Evolutionary conservation across 306 rosid species (phyloP), one percentile per base, ranked within the genome.

Genomic region (Senna siamea): DNA sequence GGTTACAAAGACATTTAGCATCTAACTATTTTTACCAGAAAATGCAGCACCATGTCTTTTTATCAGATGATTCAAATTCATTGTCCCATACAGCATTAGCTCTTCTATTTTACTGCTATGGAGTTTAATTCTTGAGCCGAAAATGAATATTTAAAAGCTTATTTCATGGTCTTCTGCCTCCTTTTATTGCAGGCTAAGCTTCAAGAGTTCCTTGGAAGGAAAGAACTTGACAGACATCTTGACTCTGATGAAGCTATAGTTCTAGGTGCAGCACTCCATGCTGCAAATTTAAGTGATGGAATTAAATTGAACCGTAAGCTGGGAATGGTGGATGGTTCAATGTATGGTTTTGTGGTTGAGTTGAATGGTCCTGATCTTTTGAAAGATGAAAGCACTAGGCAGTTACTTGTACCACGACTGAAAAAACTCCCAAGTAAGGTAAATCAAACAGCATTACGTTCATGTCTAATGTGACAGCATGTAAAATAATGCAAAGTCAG

Each of bases 211-310:
- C 89, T 94, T 73, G 97, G 99, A 74, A 85, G 93, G 87, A 89
- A 88, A 68, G 90, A 92, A 80, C 84, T 94, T 80, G 99, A 89
- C 76, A 89, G 86, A 86, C 99, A 94, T 88, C 94, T 94, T 76
- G 99, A 94, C 79, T 92, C 99, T 30, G 99, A 94, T 85, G 99
- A 94, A 82, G 99, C 99, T 67, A 86, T 83, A 59, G 97, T 90
- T 75, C 97, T 94, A 32, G 99, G 99, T 53, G 88, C 99, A 46
- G 79, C 97, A 51, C 85, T 94, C 59, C 90, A 92, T 69, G 99
- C 99, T 47, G 97, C 97, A 46, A 94, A 94, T 83, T 61, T 94
- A 87, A 94, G 99, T 62, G 99, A 94, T 82, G 99, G 99, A 70
- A 94, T 94, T 81, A 94, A 94, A 80, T 84, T 94, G 85, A 94